Evolutionary conservation across 139 green algal species (phyloP).

Genomic region (Prasinococcaceae sp.): DNA sequence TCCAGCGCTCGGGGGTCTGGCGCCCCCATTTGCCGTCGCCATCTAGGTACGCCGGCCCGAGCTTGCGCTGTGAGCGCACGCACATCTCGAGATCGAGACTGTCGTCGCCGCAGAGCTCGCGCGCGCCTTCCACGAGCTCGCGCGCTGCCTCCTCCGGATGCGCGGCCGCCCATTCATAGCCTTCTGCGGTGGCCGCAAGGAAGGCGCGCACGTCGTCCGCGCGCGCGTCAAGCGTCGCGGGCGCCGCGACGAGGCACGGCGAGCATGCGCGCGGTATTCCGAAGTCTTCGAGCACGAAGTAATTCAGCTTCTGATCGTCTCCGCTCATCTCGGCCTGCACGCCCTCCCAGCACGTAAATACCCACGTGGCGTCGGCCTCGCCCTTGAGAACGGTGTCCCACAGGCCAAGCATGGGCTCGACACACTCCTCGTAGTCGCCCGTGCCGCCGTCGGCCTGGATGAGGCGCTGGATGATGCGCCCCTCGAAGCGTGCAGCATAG

Average conservation of each 20-base stretch:
- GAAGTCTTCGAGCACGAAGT: conserved; percentile 40
- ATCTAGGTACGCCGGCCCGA: conserved; percentile 1
- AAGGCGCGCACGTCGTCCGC: background rate
- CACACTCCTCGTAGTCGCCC: conserved; percentile 53
- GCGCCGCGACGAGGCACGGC: conserved; percentile 3
- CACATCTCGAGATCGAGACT: background rate
- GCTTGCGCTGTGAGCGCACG: background rate
- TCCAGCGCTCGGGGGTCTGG: background rate
- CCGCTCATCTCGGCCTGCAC: conserved; percentile 42
- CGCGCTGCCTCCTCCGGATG: conserved; percentile 36
- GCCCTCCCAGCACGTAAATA: conserved; percentile 74
- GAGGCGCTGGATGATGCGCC: conserved; percentile 52
- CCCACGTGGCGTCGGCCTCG: conserved; percentile 63
- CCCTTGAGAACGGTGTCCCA: conserved; percentile 56
- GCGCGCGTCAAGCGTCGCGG: background rate
- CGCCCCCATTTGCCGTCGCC: conserved; percentile 2
- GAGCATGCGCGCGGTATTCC: conserved; percentile 4
- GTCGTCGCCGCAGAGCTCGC: background rate
- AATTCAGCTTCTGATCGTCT: conserved; percentile 46
- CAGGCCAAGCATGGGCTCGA: conserved; percentile 58
- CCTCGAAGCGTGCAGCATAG: conserved; percentile 66
- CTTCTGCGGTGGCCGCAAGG: conserved; percentile 13
- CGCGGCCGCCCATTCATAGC: conserved; percentile 38
- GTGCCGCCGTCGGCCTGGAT: conserved; percentile 49
- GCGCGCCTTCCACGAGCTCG: background rate